Evolutionary conservation across 2,329 filamentous ascomycete species (phyloP).

Genomic region (Colletotrichum plurivorum): DNA sequence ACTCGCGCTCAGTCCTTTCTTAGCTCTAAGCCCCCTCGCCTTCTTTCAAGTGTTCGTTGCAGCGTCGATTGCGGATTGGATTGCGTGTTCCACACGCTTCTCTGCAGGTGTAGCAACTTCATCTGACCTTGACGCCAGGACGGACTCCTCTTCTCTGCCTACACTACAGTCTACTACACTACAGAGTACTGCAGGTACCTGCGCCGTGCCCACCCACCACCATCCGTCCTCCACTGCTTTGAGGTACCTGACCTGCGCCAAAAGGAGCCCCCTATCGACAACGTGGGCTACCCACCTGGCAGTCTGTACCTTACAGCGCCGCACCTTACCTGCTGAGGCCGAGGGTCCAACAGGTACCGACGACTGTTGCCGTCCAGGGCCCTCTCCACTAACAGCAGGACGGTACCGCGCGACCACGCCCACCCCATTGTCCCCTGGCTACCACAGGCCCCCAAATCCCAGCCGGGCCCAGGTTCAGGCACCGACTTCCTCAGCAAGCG

Average conservation of each 20-base stretch:
- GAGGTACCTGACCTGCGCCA: too few relatives aligned
- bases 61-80: neutral
- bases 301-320: too few relatives aligned
- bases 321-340: too few relatives aligned
- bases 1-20: slow-evolving; percentile 7
- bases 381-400: slow-evolving; percentile 13
- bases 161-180: neutral
- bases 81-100: slow-evolving; percentile 27
- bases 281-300: too few relatives aligned
- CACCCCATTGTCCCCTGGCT: slow-evolving; percentile 8
- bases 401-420: slow-evolving; percentile 12
- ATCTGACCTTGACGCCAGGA: slow-evolving; percentile 35
- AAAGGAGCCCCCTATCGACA: too few relatives aligned
- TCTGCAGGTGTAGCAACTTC: slow-evolving; percentile 31
- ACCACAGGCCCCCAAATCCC: slow-evolving; percentile 19
- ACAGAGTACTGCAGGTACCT: too few relatives aligned
- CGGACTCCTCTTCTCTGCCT: slow-evolving; percentile 17
- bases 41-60: slow-evolving; percentile 18
- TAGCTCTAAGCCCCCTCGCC: neutral
- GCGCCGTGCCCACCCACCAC: too few relatives aligned
- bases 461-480: slow-evolving; percentile 32
- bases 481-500: neutral
- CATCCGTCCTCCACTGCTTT: too few relatives aligned
- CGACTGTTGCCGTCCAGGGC: too few relatives aligned
- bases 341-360: too few relatives aligned